Conservation (phyloP, 306 rosid species). For the Quillaja saponaria region DNA sequence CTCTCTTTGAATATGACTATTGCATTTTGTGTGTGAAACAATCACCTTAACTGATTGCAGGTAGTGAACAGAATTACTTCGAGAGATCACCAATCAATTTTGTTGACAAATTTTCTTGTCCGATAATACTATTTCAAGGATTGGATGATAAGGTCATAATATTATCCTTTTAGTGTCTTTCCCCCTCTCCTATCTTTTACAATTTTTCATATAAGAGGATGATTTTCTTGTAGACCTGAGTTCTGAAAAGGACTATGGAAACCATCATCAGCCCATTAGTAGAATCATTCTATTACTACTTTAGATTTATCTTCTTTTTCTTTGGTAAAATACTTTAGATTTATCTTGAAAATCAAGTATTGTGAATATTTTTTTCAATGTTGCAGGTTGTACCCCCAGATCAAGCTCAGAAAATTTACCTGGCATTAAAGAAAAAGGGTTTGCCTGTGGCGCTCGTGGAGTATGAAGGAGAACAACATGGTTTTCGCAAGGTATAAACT, state of each 20-base stretch:
- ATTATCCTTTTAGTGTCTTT: not conserved
- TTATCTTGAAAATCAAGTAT: not conserved
- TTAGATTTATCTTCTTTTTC: constrained; percentile 1
- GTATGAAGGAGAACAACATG: constrained; percentile 97
- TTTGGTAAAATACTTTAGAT: not conserved
- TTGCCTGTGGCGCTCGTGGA: constrained; percentile 88
- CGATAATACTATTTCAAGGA: constrained; percentile 89
- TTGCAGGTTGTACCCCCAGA: constrained; percentile 80
- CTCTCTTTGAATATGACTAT: constrained; percentile 4
- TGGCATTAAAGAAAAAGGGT: constrained; percentile 79
- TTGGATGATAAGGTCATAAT: constrained; percentile 85
- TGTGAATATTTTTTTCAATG: not conserved
- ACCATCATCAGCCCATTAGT: too few relatives aligned
- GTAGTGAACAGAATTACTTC: constrained; percentile 56
- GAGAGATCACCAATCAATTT: constrained; percentile 86
- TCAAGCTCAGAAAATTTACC: constrained; percentile 80
- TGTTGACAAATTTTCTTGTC: constrained; percentile 79
- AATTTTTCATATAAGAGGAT: too few relatives aligned
- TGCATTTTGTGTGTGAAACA: constrained; percentile 14
- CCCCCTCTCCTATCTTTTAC: not conserved
- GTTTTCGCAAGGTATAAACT: constrained; percentile 77
- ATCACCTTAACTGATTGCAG: constrained; percentile 49
- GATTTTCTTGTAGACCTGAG: too few relatives aligned
- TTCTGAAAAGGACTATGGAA: not conserved
- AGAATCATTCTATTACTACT: too few relatives aligned